These are phyloP conservation scores for Lojkania enalia DNA, from an alignment of 2,329 filamentous ascomycete genomes.

Conservation along the genomic window DNA sequence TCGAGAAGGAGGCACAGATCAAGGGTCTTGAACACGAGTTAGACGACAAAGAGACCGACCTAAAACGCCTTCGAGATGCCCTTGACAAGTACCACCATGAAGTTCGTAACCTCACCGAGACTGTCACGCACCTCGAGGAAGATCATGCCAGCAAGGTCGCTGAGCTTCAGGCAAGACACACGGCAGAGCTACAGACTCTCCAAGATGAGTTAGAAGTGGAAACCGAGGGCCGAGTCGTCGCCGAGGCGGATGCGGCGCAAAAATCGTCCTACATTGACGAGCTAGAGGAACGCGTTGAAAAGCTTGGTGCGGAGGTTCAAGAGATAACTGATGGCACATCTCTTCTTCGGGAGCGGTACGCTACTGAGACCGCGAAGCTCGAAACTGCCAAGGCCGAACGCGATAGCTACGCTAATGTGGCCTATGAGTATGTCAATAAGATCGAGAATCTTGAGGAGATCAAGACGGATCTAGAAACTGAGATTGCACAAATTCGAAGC, in stretches of 20 bases:
- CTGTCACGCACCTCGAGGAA: constrained; percentile 46
- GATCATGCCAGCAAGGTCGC: constrained; percentile 42
- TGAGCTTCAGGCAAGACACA: constrained; percentile 46
- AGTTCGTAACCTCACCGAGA: constrained; percentile 40
- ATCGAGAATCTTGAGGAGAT: constrained; percentile 36
- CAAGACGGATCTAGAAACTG: constrained; percentile 44
- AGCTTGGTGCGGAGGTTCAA: constrained; percentile 44
- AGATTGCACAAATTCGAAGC: constrained; percentile 43
- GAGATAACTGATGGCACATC: constrained; percentile 35
- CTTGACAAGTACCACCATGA: constrained; percentile 47
- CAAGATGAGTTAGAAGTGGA: constrained; percentile 44
- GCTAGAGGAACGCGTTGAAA: constrained; percentile 44
- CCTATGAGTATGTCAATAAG: constrained; percentile 42
- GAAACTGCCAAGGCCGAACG: constrained; percentile 44
- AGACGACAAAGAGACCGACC: constrained; percentile 38
- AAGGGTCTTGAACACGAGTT: constrained; percentile 31
- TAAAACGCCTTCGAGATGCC: constrained; percentile 43
- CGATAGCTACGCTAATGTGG: constrained; percentile 38
- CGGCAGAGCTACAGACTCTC: constrained; percentile 40
- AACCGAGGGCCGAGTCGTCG: constrained; percentile 40
- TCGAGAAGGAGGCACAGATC: constrained; percentile 33
- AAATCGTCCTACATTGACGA: constrained; percentile 45
- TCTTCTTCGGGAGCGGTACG: constrained; percentile 39
- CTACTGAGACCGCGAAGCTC: constrained; percentile 35
- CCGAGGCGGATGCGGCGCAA: constrained; percentile 45